Conservation (phyloP, 192 early-diverging fungal genomes). For the Martensiomyces pterosporus region DNA sequence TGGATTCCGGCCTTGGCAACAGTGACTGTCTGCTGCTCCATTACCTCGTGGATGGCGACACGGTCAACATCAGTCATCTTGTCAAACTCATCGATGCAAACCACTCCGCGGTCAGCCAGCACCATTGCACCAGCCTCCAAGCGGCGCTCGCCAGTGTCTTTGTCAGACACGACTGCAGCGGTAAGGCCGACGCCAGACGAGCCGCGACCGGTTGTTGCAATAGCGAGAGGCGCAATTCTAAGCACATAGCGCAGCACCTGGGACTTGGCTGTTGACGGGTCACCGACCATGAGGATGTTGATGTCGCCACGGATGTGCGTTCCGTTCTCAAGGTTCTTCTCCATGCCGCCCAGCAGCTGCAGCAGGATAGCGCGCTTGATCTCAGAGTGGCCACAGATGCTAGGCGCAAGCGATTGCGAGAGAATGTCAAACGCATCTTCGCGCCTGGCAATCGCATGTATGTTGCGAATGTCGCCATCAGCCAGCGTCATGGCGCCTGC, state of each 20-base stretch:
- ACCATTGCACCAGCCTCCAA: conserved; percentile 99
- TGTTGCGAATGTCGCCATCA: conserved; percentile 83
- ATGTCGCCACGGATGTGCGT: conserved; percentile 97
- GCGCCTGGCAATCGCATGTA: conserved; percentile 69
- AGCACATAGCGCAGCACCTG: conserved; percentile 94
- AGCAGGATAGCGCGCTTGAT: conserved; percentile 94
- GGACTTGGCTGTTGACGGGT: conserved; percentile 99
- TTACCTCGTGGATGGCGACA: conserved; percentile 99
- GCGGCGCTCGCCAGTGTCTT: conserved; percentile 89
- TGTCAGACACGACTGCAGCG: conserved; percentile 91
- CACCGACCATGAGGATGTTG: conserved; percentile 97
- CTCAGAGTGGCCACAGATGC: conserved; percentile 84
- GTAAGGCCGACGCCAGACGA: conserved; percentile 97
- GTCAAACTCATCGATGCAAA: conserved; percentile 99
- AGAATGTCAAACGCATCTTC: conserved; percentile 76
- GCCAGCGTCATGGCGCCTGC: conserved; percentile 64
- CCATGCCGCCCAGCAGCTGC: conserved; percentile 85
- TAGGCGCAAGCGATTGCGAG: conserved; percentile 83
- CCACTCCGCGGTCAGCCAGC: conserved; percentile 91
- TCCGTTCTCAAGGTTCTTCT: conserved; percentile 91
- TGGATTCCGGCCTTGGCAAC: conserved; percentile 99
- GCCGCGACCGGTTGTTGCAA: conserved; percentile 95
- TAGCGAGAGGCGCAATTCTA: conserved; percentile 92
- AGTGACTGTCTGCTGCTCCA: conserved; percentile 99
- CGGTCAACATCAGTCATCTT: conserved; percentile 98